Conservation (phyloP, 495 filamentous ascomycete genomes). For the Bryoglossum gracile region DNA sequence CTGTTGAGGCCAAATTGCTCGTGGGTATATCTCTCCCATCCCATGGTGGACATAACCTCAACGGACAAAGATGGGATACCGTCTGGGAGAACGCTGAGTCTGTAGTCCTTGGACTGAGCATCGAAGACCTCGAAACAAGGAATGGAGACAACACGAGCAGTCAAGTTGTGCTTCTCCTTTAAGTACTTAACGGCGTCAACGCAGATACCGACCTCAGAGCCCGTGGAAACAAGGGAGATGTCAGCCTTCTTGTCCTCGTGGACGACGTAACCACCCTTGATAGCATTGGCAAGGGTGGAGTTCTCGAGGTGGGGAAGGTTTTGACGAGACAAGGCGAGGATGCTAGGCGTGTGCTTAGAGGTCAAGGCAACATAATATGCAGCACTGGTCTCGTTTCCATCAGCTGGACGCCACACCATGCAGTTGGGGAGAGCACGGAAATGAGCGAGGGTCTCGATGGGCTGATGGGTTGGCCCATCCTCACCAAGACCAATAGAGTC, state of each 20-base stretch:
- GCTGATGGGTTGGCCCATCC: conserved; percentile 98
- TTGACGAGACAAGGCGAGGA: conserved; percentile 93
- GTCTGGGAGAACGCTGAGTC: conserved; percentile 82
- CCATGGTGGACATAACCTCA: conserved; percentile 86
- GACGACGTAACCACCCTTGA: conserved; percentile 91
- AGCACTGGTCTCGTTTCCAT: conserved; percentile 96
- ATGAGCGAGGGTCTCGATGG: conserved; percentile 98
- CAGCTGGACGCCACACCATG: conserved; percentile 99
- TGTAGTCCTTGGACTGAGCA: conserved; percentile 87
- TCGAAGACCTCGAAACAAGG: conserved; percentile 99
- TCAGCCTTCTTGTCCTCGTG: conserved; percentile 78
- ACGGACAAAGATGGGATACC: conserved; percentile 90
- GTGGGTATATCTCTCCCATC: conserved; percentile 97
- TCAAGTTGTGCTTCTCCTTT: conserved; percentile 71
- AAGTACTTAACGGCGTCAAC: conserved; percentile 87
- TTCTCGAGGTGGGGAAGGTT: conserved; percentile 97
- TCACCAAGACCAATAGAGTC: conserved; percentile 99
- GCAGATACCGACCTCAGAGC: conserved; percentile 91
- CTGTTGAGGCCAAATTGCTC: conserved; percentile 99
- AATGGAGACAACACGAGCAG: conserved; percentile 88
- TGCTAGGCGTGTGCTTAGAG: conserved; percentile 82
- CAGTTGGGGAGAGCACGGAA: conserved; percentile 99
- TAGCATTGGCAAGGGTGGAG: conserved; percentile 75
- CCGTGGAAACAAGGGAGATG: conserved; percentile 88
- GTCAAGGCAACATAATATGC: conserved; percentile 96